Evolutionary conservation across 306 rosid genomes (phyloP).

Genomic region (Begonia masoniana): DNA sequence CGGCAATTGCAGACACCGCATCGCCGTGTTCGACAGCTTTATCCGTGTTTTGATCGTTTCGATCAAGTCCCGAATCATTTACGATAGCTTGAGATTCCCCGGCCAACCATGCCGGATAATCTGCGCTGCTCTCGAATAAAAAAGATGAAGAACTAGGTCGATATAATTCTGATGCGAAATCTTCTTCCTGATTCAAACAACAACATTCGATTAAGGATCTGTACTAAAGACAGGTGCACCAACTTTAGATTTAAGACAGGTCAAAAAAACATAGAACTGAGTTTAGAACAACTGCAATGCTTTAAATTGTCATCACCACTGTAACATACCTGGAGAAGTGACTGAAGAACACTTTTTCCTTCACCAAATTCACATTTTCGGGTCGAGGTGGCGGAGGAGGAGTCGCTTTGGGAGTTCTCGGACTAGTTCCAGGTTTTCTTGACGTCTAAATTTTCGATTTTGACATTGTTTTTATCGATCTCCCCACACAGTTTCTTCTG

Average conservation of each 20-base stretch:
- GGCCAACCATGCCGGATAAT: conserved; percentile 39
- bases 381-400: conserved; percentile 52
- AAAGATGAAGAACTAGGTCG: conserved; percentile 12
- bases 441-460: conserved; percentile 28
- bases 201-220: conserved; percentile 9
- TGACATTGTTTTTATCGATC: background rate
- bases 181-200: conserved; percentile 31
- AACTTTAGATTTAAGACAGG: too few relatives aligned
- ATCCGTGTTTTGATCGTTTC: conserved; percentile 11
- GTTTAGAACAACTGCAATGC: background rate
- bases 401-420: conserved; percentile 56
- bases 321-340: conserved; percentile 31
- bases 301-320: background rate
- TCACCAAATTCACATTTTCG: conserved; percentile 13
- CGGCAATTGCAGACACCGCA: conserved; percentile 28
- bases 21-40: conserved; percentile 13
- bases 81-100: conserved; percentile 53
- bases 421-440: conserved; percentile 33
- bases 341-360: conserved; percentile 22
- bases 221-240: background rate
- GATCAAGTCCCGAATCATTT: conserved; percentile 17
- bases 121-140: conserved; percentile 16
- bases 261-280: too few relatives aligned
- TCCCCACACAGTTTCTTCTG: conserved; percentile 26
- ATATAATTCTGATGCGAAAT: conserved; percentile 13